Evolutionary conservation across 768 basidiomycete species (phyloP).

Genomic region (Mycena venus): DNA sequence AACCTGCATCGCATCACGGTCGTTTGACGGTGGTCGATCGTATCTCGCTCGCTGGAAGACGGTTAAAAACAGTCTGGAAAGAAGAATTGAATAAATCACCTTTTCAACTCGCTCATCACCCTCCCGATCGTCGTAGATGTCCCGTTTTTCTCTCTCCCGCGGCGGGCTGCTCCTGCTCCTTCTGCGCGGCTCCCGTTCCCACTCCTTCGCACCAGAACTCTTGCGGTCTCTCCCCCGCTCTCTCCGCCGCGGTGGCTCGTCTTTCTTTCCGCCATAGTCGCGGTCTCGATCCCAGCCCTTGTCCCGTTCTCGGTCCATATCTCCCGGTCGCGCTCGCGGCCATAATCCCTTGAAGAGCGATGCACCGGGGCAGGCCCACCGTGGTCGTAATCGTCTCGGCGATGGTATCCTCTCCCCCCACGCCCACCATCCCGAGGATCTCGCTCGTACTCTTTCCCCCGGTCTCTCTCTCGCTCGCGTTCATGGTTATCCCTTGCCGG

Average conservation of each 20-base stretch:
- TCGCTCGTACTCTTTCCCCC: conserved; percentile 44
- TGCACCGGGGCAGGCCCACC: conserved; percentile 40
- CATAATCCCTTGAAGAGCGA: conserved; percentile 39
- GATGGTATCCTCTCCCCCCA: conserved; percentile 35
- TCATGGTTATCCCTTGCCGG: conserved; percentile 67
- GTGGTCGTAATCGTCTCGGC: conserved; percentile 36
- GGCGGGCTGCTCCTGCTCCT: conserved; percentile 59
- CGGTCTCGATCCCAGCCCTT: conserved; percentile 48
- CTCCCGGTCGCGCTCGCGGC: conserved; percentile 56
- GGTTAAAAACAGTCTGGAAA: conserved; percentile 28
- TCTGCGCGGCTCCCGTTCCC: conserved; percentile 65
- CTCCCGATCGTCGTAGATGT: conserved; percentile 61
- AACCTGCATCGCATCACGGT: conserved; percentile 53
- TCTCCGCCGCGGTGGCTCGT: conserved; percentile 52
- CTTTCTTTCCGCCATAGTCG: conserved; percentile 53
- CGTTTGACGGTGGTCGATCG: conserved; percentile 51
- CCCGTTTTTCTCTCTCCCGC: conserved; percentile 65
- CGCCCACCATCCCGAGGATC: conserved; percentile 46
- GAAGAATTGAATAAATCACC: conserved; percentile 50
- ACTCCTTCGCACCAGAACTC: conserved; percentile 54
- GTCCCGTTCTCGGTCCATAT: conserved; percentile 55
- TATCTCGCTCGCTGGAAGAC: conserved; percentile 65
- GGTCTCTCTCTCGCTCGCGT: conserved; percentile 58
- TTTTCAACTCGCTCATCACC: conserved; percentile 75
- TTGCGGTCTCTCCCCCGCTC: conserved; percentile 58